A percentile compares a stretch with the other conserved stretches of the same genome.
Conservation (phyloP, 148 eudicot species). For the Selenicereus undatus region DNA sequence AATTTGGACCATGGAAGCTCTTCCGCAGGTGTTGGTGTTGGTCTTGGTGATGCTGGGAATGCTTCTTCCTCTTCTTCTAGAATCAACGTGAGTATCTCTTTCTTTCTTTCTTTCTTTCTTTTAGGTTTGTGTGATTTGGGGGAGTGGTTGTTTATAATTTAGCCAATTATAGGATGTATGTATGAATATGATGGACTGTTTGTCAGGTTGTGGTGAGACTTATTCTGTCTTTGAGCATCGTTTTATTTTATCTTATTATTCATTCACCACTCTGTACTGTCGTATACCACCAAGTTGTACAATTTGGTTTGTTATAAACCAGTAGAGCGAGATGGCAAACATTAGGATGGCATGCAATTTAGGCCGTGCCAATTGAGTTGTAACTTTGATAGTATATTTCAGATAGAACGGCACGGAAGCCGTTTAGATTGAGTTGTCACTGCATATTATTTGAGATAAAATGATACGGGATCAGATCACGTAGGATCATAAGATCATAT, state of each 20-base stretch:
- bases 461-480: not conserved
- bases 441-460: not conserved
- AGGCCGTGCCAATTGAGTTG: no score
- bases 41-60: constrained; percentile 17
- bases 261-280: not conserved
- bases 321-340: not conserved
- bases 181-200: constrained; percentile 11
- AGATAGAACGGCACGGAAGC: not conserved
- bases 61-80: constrained; percentile 37
- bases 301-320: not conserved
- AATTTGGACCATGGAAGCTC: constrained; percentile 42
- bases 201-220: constrained; percentile 24
- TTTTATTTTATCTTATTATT: not conserved
- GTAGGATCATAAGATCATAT: not conserved
- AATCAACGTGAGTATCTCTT: constrained; percentile 34
- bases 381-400: no score
- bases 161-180: not conserved
- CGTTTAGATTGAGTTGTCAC: not conserved
- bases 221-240: constrained; percentile 21
- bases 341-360: no score
- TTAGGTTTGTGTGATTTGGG: constrained; percentile 6
- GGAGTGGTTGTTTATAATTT: not conserved
- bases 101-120: not conserved
- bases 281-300: not conserved
- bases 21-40: constrained; percentile 21